These are phyloP conservation scores for Sideroxylon spinosum DNA, from an alignment of 179 eudicot species.

Conservation along the genomic window DNA sequence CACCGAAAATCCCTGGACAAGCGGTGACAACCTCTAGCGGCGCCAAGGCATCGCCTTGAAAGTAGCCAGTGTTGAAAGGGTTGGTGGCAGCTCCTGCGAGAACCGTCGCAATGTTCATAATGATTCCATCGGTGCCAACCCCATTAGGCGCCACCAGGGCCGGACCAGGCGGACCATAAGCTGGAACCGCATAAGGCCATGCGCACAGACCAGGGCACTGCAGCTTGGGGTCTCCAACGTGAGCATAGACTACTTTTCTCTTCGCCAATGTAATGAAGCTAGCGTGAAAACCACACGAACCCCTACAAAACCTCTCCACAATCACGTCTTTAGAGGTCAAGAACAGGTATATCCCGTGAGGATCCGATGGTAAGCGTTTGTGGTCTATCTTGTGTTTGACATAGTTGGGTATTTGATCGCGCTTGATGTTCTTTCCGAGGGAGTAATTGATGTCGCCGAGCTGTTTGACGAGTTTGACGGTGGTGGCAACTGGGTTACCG, in stretches of 20 bases:
- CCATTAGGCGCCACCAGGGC: conserved; percentile 28
- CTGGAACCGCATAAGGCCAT: conserved; percentile 24
- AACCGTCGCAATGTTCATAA: conserved; percentile 21
- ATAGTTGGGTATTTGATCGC: conserved; percentile 18
- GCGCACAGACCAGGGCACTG: conserved; percentile 28
- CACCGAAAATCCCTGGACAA: conserved; percentile 24
- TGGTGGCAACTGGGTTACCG: conserved; percentile 10
- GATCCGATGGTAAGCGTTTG: conserved; percentile 14
- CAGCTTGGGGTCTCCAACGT: conserved; percentile 19
- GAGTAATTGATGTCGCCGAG: conserved; percentile 11
- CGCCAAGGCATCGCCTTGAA: conserved; percentile 25
- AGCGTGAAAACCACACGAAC: conserved; percentile 19
- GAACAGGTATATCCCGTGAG: conserved; percentile 18
- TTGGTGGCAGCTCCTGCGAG: conserved; percentile 25
- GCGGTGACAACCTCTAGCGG: conserved; percentile 24
- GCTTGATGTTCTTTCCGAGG: conserved; percentile 21
- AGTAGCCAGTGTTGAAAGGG: conserved; percentile 25
- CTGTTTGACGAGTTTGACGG: conserved; percentile 7
- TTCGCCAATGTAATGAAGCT: background rate
- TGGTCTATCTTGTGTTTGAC: conserved; percentile 15
- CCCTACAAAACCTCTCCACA: conserved; percentile 21
- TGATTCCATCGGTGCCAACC: conserved; percentile 20
- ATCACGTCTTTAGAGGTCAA: conserved; percentile 19
- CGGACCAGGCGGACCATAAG: conserved; percentile 17
- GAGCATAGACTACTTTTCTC: conserved; percentile 14